Evolutionary conservation across 2,329 filamentous ascomycete genomes (phyloP), one percentile per base, ranked within the genome.

Genomic region (Fusarium palustre): DNA sequence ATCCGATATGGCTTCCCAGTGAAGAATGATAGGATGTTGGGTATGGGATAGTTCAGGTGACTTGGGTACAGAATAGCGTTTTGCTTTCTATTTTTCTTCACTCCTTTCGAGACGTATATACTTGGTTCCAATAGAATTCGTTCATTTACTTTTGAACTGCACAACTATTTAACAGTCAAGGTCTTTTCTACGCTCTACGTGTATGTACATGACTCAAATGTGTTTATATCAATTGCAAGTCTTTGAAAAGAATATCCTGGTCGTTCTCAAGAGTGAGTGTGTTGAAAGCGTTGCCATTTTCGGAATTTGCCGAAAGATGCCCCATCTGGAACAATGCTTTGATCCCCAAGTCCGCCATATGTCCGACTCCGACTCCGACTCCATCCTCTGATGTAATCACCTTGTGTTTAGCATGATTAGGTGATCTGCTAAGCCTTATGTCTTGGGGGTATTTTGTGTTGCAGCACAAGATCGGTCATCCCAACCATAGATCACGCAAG

Each of bases 31-130:
- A 3, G 15, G 6, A 6, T 10, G 24, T 7, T 1, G 16, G 4
- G 7, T 10, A 24, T n/a, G 31, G 12, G 13, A 36, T n/a, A 9
- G 7, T 2, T 36, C 3, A 15, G 22, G 20, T 18, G 16, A 10
- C 18, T 10, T 46, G 7, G 18, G 7, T 33, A 55, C 28, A 55
- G 42, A 49, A 41, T 22, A 13, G 24, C 22, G 31, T 8, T 39
- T 60, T 46, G 24, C 16, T 15, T 33, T 50, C 52, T 36, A 36
- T 5, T 55, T 60, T 62, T 33, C n/a, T 55, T 55, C 47, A 42
- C 55, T 63, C 41, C 3, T 47, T 62, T 62, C 41, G 9, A 55
- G n/a, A 47, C 46, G 46, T 11, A 60, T 43, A 55, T 47, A 33
- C 59, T 63, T 30, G 20, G 4, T 12, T 55, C 22, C 34, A 47